phyloP scores from a whole-genome alignment of 371 early-diverging fungal genomes.

The Mortierella sp. region DNA sequence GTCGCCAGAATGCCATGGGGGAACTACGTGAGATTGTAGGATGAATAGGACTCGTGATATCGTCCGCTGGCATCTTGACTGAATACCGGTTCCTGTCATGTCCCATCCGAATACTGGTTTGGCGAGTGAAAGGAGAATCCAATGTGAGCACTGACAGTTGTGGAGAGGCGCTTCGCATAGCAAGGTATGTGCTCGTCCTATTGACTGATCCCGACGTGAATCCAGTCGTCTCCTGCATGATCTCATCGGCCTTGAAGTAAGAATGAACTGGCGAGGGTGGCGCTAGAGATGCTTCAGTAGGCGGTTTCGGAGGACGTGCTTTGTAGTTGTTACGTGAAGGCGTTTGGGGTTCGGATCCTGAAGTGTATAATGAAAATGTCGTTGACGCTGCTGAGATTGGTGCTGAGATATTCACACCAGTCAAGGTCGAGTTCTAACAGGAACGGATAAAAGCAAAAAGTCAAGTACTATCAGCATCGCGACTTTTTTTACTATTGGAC shows the following conservation, averaged over 20 bases:
- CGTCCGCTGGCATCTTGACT: slow-evolving; percentile 46
- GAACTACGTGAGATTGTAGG: background rate
- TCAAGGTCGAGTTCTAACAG: slow-evolving; percentile 11
- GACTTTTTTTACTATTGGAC: too few species aligned
- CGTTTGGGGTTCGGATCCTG: slow-evolving; percentile 19
- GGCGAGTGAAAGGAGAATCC: slow-evolving; percentile 44
- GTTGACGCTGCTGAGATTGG: slow-evolving; percentile 16
- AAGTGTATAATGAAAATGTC: slow-evolving; percentile 22
- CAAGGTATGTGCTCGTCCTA: slow-evolving; percentile 29
- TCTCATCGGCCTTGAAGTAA: slow-evolving; percentile 9
- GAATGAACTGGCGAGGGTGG: slow-evolving; percentile 26
- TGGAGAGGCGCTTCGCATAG: slow-evolving; percentile 24
- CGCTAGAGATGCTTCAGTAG: slow-evolving; percentile 12
- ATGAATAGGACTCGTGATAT: slow-evolving; percentile 5
- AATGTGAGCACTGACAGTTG: slow-evolving; percentile 22
- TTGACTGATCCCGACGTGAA: background rate
- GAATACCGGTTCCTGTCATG: slow-evolving; percentile 50
- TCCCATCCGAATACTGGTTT: slow-evolving; percentile 51
- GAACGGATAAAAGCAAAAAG: background rate
- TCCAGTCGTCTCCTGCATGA: slow-evolving; percentile 14
- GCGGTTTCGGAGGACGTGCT: slow-evolving; percentile 40
- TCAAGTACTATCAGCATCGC: too few species aligned
- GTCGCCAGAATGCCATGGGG: slow-evolving; percentile 34
- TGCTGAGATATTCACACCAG: slow-evolving; percentile 28
- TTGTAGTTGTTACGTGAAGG: slow-evolving; percentile 39